Evolutionary conservation across 2,329 filamentous ascomycete genomes (phyloP).

Genomic region (Paecilomyces sp.): DNA sequence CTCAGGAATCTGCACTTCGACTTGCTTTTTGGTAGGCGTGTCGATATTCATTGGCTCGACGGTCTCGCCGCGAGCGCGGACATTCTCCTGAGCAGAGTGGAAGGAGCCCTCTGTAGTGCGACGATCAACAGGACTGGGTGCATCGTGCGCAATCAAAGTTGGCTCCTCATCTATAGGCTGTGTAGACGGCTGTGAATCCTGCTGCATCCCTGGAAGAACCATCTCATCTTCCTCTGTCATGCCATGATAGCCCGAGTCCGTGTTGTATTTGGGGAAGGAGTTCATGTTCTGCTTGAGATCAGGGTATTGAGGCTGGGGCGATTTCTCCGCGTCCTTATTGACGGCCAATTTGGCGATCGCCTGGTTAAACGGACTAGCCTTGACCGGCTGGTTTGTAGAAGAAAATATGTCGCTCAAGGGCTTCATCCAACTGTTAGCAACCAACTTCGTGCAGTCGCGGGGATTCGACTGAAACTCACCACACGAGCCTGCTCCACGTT

Average conservation of each 20-base stretch:
- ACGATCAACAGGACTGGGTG: conserved; percentile 19
- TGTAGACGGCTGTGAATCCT: conserved; percentile 24
- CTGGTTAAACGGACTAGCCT: conserved; percentile 25
- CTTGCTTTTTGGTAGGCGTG: conserved; percentile 13
- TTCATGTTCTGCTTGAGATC: conserved; percentile 26
- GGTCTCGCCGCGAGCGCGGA: conserved; percentile 25
- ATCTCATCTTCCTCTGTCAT: conserved; percentile 35
- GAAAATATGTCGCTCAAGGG: conserved; percentile 44
- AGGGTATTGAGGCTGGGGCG: conserved; percentile 19
- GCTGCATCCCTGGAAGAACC: conserved; percentile 24
- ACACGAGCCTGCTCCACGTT: conserved; percentile 36
- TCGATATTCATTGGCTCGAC: conserved; percentile 30
- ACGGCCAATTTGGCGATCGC: conserved; percentile 24
- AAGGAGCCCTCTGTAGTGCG: conserved; percentile 40
- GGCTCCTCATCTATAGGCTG: conserved; percentile 24
- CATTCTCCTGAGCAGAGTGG: conserved; percentile 38
- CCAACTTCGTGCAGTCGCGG: conserved; percentile 1
- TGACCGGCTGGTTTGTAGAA: conserved; percentile 26
- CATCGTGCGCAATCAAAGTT: conserved; percentile 7
- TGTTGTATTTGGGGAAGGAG: conserved; percentile 34
- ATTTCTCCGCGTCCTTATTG: conserved; percentile 11
- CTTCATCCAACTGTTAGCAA: conserved; percentile 19
- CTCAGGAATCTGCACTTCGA: conserved; percentile 10
- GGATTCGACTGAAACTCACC: conserved; percentile 25
- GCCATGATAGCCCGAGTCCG: conserved; percentile 43